Conservation (phyloP, 208 protist genomes). For the Novymonas esmeraldas region DNA sequence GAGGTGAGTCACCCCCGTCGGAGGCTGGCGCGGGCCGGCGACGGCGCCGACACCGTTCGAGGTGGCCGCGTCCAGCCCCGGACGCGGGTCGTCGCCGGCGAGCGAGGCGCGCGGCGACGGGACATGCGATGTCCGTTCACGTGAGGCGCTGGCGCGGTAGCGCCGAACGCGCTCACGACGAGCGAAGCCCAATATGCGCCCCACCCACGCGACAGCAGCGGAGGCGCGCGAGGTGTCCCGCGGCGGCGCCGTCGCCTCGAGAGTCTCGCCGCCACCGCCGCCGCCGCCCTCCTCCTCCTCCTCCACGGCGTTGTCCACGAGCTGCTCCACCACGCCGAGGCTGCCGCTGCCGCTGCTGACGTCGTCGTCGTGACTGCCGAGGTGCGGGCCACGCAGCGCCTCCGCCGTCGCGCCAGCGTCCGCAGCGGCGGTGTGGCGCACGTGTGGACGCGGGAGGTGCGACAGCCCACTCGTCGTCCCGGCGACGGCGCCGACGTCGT, state of each 20-base stretch:
- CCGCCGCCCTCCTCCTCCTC: background rate
- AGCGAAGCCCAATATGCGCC: constrained; percentile 12
- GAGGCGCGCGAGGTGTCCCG: background rate
- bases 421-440: background rate
- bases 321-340: background rate
- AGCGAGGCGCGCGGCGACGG: too few relatives aligned
- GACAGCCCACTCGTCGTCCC: background rate
- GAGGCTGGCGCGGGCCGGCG: background rate
- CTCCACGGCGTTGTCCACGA: background rate
- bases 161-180: constrained; percentile 8
- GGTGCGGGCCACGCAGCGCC: background rate
- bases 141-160: constrained; percentile 1
- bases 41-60: background rate
- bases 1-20: background rate
- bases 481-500: constrained; percentile 18
- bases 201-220: constrained; percentile 17
- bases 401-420: background rate
- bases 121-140: too few relatives aligned
- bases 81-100: too few relatives aligned
- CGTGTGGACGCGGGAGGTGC: constrained; percentile 5
- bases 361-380: background rate
- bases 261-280: too few relatives aligned
- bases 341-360: too few relatives aligned
- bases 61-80: too few relatives aligned
- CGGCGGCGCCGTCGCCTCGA: too few relatives aligned